Evolutionary conservation across 257 asterid genomes (phyloP), one percentile per base, ranked within the genome.

Genomic region (Rubia yunnanensis): DNA sequence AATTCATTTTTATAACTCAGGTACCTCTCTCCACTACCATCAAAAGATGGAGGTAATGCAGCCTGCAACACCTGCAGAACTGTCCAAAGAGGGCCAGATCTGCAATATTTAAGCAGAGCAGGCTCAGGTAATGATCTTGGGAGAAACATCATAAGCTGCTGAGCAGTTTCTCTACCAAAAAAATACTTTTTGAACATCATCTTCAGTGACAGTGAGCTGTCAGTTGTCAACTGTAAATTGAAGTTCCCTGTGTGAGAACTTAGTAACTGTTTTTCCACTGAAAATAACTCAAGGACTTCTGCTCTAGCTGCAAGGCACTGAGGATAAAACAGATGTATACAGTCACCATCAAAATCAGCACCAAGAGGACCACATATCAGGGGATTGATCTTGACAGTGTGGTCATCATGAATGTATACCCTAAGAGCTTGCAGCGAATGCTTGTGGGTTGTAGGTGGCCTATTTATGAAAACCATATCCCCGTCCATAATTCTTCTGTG

Each of bases 211-310:
- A 94, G 74, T 31, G 90, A 90, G 1, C 96, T 80, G 67, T 94
- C 99, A 34, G 82, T 80, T 52, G 86, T 83, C 68, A 94, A 78
- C 81, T 94, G 99, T 78, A 94, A 79, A 57, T 90, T 94, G 78
- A 94, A 94, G 79, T 88, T 90, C 53, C 99, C 99, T 8, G 96
- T 94, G 71, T 94, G 99, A 68, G 99, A 94, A 76, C 99, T 94
- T 63, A 94, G 90, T 50, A 94, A 66, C 63, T 94, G 99, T 72
- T 88, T 94, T 79, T 91, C 99, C 66, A 94, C 99, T 1, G 95
- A 81, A 74, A 94, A 94, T 66, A 94, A 94, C 84, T 94, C 99
- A 56, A 86, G 50, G 31, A 86, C 99, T 83, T 94, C 97, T 57
- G 99, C 94, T 82, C 88, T 90, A 7, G 99, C 99, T 74, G 92